Conservation (phyloP, 2,329 filamentous ascomycete genomes). For the Diaporthe velutina region DNA sequence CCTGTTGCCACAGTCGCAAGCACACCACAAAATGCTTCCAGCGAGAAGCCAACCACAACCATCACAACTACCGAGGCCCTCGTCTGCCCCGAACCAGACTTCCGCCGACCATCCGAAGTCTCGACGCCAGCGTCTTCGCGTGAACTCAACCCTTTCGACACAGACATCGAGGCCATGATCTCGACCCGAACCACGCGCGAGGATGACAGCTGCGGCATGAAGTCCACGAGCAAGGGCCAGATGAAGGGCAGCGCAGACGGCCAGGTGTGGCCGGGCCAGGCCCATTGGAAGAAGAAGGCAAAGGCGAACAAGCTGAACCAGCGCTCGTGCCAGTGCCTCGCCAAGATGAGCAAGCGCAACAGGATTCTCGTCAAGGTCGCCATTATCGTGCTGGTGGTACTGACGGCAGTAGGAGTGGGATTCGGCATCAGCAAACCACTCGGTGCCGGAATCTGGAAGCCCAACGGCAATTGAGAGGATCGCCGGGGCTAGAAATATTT, state of each 20-base stretch:
- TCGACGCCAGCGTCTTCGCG: constrained; percentile 60
- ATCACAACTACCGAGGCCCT: constrained; percentile 26
- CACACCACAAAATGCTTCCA: constrained; percentile 5
- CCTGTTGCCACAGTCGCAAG: constrained; percentile 23
- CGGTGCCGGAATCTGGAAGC: constrained; percentile 70
- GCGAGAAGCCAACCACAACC: constrained; percentile 12
- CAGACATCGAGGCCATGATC: constrained; percentile 68
- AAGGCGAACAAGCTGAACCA: constrained; percentile 67
- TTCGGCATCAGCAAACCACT: constrained; percentile 73
- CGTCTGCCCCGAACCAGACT: constrained; percentile 1
- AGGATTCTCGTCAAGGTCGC: constrained; percentile 67
- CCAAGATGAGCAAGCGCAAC: constrained; percentile 65
- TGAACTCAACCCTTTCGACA: constrained; percentile 65
- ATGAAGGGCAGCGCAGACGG: constrained; percentile 60
- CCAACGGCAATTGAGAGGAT: constrained; percentile 43
- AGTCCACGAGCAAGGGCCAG: constrained; percentile 50
- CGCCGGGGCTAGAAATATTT: constrained; percentile 9
- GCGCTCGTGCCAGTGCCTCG: constrained; percentile 65
- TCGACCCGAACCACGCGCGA: constrained; percentile 43
- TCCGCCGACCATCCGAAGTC: constrained; percentile 48
- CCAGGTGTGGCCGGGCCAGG: constrained; percentile 71
- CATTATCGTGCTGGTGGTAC: constrained; percentile 65
- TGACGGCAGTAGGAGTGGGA: constrained; percentile 67
- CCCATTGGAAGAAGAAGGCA: constrained; percentile 71
- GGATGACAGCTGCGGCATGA: constrained; percentile 52